These are phyloP conservation scores for Tolypocladium guangdongense DNA, from an alignment of 2,329 filamentous ascomycete genomes.

Conservation along the genomic window DNA sequence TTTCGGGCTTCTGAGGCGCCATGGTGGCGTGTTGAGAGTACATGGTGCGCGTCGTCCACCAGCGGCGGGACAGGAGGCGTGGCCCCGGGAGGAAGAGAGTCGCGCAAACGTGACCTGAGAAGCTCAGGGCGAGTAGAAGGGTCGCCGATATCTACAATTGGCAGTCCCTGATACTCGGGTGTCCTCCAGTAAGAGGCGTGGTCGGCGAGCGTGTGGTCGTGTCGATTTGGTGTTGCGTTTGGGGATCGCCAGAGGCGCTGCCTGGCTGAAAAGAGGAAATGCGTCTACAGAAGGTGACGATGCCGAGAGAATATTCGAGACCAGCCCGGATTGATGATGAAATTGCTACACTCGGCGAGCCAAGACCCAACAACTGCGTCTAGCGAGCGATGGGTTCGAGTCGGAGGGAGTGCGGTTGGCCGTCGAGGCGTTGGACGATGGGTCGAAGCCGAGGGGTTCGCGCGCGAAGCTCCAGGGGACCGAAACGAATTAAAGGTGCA, in stretches of 20 bases:
- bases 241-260: slow-evolving; percentile 18
- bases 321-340: slow-evolving; percentile 32
- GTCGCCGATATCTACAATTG: slow-evolving; percentile 5
- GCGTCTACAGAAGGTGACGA: slow-evolving; percentile 4
- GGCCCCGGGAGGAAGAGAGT: not conserved
- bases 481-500: slow-evolving; percentile 9
- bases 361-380: slow-evolving; percentile 31
- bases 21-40: slow-evolving; percentile 78
- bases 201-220: not conserved
- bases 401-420: slow-evolving; percentile 18
- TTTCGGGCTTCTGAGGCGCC: slow-evolving; percentile 94
- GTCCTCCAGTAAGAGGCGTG: not conserved
- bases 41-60: slow-evolving; percentile 39
- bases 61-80: slow-evolving; percentile 2
- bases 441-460: slow-evolving; percentile 18
- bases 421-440: slow-evolving; percentile 26
- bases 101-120: not conserved
- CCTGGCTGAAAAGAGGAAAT: slow-evolving; percentile 14
- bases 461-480: slow-evolving; percentile 13
- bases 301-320: slow-evolving; percentile 29
- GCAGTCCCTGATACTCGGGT: not conserved
- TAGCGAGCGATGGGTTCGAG: slow-evolving; percentile 29
- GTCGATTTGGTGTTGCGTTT: not conserved
- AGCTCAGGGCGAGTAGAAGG: not conserved
- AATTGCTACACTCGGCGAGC: slow-evolving; percentile 15